A percentile compares a stretch with the other conserved stretches of the same genome.
Conservation (phyloP, 768 basidiomycete genomes). For the Dendrothele bispora region DNA sequence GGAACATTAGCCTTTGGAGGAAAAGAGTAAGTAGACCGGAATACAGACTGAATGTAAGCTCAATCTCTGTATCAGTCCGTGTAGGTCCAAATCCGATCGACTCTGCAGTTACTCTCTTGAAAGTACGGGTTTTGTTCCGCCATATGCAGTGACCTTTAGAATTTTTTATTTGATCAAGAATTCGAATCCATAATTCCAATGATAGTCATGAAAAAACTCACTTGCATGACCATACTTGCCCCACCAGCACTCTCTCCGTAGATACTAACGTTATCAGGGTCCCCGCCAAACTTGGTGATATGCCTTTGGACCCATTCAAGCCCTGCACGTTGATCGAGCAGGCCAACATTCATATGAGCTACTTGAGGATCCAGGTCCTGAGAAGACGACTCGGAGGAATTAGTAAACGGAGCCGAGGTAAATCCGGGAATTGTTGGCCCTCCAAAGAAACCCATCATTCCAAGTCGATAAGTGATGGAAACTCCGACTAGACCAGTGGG, state of each 20-base stretch:
- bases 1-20: neutral
- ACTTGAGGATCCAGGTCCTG: conserved; percentile 16
- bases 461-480: conserved; percentile 19
- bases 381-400: no score
- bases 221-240: conserved; percentile 45
- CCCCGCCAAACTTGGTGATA: conserved; percentile 47
- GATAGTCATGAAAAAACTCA: no score
- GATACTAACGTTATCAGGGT: conserved; percentile 39
- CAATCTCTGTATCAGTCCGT: conserved; percentile 22
- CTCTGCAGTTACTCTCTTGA: conserved; percentile 40
- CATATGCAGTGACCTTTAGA: conserved; percentile 41
- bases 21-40: neutral
- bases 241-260: conserved; percentile 43
- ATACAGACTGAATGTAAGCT: conserved; percentile 30
- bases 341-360: conserved; percentile 27
- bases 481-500: conserved; percentile 19
- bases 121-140: conserved; percentile 35
- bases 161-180: no score
- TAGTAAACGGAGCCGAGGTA: no score
- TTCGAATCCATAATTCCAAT: no score
- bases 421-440: neutral
- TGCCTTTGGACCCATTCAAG: conserved; percentile 48
- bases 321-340: conserved; percentile 32
- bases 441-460: conserved; percentile 20
- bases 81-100: conserved; percentile 44